Conservation (phyloP, 2,329 filamentous ascomycete species). For the Trichoderma polysporum region DNA sequence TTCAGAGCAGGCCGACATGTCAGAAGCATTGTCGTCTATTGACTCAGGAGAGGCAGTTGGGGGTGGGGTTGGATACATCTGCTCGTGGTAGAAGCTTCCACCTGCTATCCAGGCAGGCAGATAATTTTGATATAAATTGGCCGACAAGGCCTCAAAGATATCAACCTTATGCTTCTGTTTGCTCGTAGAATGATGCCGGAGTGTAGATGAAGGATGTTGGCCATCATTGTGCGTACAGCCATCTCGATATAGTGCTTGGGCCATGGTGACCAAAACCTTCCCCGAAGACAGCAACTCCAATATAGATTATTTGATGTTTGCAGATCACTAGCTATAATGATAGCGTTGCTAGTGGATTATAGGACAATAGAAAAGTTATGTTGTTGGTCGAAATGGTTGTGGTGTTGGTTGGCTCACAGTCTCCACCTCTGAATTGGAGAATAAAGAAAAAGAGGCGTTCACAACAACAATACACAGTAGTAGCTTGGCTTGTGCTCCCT, state of each 20-base stretch:
- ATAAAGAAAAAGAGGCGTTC: background rate
- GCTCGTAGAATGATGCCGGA: background rate
- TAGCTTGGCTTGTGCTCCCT: background rate
- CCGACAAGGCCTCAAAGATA: background rate
- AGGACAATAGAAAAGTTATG: background rate
- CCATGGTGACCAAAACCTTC: background rate
- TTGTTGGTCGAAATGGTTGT: background rate
- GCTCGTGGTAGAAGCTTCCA: background rate
- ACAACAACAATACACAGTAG: background rate
- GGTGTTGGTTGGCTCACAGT: background rate
- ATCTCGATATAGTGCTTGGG: background rate
- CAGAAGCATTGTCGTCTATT: background rate
- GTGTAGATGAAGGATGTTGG: background rate
- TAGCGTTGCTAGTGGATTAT: background rate
- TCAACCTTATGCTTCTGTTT: background rate
- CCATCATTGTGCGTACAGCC: background rate
- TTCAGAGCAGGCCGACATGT: background rate
- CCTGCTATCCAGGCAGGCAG: background rate
- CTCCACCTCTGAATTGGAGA: background rate
- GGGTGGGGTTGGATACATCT: constrained; percentile 3
- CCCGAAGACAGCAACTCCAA: background rate
- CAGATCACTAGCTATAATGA: background rate
- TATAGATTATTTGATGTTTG: background rate
- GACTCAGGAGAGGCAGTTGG: background rate
- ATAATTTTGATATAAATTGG: background rate